phyloP scores from a whole-genome alignment of 2,329 filamentous ascomycete genomes.

The Stemphylium vesicarium region DNA sequence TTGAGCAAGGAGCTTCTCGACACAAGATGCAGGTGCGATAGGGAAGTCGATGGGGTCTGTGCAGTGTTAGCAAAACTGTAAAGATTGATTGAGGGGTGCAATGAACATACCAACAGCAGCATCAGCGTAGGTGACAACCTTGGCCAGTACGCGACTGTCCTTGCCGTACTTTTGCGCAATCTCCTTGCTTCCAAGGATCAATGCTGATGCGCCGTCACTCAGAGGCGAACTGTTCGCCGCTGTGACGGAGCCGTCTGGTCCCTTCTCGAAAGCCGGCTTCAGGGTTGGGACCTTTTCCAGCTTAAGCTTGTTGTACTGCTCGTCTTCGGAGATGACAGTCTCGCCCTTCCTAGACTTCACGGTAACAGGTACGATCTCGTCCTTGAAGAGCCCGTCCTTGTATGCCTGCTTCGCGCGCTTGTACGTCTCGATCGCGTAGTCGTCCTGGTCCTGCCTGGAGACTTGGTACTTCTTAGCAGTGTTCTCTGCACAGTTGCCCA shows the following conservation, averaged over 20 bases:
- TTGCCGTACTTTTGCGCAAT: constrained; percentile 81
- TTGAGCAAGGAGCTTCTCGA: constrained; percentile 84
- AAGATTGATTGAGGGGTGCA: background rate
- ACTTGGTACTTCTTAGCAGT: constrained; percentile 88
- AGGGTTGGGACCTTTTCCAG: constrained; percentile 83
- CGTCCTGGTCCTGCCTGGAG: constrained; percentile 84
- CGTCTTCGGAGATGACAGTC: constrained; percentile 78
- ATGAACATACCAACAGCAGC: constrained; percentile 67
- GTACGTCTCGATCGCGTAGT: constrained; percentile 89
- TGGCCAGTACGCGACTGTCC: constrained; percentile 81
- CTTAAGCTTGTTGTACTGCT: constrained; percentile 87
- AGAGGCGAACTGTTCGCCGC: constrained; percentile 93
- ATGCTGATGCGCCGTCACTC: constrained; percentile 90
- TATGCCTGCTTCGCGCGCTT: constrained; percentile 89
- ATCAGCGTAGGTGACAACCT: constrained; percentile 84
- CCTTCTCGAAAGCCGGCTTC: constrained; percentile 90
- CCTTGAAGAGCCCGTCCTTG: constrained; percentile 80
- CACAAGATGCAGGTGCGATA: constrained; percentile 87
- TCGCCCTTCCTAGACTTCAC: constrained; percentile 83
- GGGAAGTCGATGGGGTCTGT: constrained; percentile 89
- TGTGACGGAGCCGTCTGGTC: constrained; percentile 89
- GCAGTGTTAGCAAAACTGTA: constrained; percentile 9
- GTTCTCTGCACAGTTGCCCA: constrained; percentile 96
- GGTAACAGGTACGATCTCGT: constrained; percentile 88
- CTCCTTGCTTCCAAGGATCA: constrained; percentile 82